These are phyloP conservation scores for Lactarius hengduanensis DNA, from an alignment of 768 basidiomycete genomes.

Conservation along the genomic window DNA sequence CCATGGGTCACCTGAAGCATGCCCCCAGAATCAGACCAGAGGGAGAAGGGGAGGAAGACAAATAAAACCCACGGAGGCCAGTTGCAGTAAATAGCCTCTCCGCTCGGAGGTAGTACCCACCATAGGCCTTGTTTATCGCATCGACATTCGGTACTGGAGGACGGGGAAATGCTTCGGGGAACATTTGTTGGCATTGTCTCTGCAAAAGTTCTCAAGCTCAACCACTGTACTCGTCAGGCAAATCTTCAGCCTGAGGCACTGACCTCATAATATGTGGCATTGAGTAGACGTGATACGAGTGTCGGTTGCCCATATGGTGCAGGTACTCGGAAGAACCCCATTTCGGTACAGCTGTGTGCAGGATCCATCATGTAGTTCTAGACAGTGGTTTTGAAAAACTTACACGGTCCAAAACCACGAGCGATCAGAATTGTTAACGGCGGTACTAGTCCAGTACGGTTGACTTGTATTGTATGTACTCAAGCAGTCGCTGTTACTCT, in stretches of 20 bases:
- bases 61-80: slow-evolving; percentile 20
- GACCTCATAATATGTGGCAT: not conserved
- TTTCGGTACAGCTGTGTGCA: not conserved
- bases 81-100: slow-evolving; percentile 32
- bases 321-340: not conserved
- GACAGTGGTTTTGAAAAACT: not conserved
- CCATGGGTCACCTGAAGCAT: not conserved
- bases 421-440: slow-evolving; percentile 22
- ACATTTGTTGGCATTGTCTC: not conserved
- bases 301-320: slow-evolving; percentile 39
- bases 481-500: slow-evolving; percentile 37
- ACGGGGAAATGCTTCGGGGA: not conserved
- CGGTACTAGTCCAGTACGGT: slow-evolving; percentile 45
- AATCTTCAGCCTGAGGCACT: not conserved
- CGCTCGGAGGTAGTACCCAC: slow-evolving; percentile 31
- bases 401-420: not conserved
- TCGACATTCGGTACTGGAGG: not conserved
- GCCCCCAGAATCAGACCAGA: not conserved
- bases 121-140: slow-evolving; percentile 20
- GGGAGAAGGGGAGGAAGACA: not conserved
- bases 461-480: slow-evolving; percentile 43
- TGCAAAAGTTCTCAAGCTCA: not conserved
- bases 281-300: slow-evolving; percentile 15
- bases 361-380: not conserved
- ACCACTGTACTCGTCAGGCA: not conserved